Evolutionary conservation across 2,329 filamentous ascomycete species (phyloP).

Genomic region (Exophiala sp.): DNA sequence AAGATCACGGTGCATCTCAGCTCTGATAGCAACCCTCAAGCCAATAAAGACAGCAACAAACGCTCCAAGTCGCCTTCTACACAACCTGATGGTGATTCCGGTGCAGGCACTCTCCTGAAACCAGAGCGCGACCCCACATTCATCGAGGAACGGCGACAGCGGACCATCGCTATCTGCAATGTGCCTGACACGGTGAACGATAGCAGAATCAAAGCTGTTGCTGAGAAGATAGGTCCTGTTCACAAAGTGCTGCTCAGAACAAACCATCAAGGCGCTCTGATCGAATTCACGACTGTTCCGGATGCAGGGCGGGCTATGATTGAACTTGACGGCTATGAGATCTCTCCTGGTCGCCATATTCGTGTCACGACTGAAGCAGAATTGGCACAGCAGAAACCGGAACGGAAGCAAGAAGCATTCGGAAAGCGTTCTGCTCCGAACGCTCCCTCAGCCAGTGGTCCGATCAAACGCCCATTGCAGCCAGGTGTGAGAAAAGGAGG

Average conservation of each 20-base stretch:
- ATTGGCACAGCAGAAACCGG: constrained; percentile 41
- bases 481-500: constrained; percentile 32
- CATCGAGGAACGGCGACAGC: constrained; percentile 49
- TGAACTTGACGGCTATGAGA: constrained; percentile 44
- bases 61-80: constrained; percentile 19
- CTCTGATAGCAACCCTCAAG: constrained; percentile 35
- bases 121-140: constrained; percentile 23
- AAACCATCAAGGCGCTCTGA: constrained; percentile 74
- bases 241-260: constrained; percentile 73
- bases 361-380: constrained; percentile 49
- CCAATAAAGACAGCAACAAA: constrained; percentile 33
- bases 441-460: constrained; percentile 32
- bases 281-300: constrained; percentile 69
- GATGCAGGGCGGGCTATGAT: constrained; percentile 58
- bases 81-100: background rate
- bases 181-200: constrained; percentile 91
- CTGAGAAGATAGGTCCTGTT: constrained; percentile 64
- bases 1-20: constrained; percentile 60
- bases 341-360: constrained; percentile 39
- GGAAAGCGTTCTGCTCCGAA: constrained; percentile 38
- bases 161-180: constrained; percentile 75
- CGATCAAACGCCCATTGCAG: constrained; percentile 44
- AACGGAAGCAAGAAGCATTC: constrained; percentile 38
- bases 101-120: constrained; percentile 30
- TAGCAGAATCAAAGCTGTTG: constrained; percentile 66